Percentiles rank a stretch among this genome's conserved stretches.
Conservation (phyloP, 75 land plant species). For the Sequoiadendron giganteum region DNA sequence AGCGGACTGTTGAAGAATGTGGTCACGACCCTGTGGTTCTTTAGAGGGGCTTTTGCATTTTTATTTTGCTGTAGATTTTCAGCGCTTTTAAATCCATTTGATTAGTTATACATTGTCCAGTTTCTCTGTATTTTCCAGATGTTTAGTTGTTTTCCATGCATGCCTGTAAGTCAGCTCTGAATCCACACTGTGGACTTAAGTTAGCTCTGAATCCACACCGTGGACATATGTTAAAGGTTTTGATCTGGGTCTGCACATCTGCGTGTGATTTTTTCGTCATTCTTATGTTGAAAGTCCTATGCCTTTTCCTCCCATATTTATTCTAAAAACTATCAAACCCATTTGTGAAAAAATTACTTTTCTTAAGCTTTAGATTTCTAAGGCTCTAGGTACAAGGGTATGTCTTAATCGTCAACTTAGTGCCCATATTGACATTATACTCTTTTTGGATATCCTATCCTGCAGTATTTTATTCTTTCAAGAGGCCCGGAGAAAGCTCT, state of each 20-base stretch:
- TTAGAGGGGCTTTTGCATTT: too few species aligned
- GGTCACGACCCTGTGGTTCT: not conserved
- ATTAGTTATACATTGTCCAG: not conserved
- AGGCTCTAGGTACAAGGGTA: not conserved
- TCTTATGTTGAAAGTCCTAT: not conserved
- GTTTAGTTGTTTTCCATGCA: not conserved
- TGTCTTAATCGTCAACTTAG: not conserved
- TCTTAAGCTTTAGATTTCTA: not conserved
- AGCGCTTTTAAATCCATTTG: not conserved
- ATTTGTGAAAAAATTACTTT: not conserved
- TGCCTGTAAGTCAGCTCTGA: not conserved
- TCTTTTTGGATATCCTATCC: not conserved
- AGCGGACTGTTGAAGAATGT: not conserved
- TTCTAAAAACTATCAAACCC: not conserved
- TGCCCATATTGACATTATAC: not conserved
- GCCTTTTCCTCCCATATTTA: not conserved
- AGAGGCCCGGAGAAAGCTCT: not conserved
- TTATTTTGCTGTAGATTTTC: not conserved
- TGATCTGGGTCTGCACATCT: not conserved
- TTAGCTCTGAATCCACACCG: not conserved
- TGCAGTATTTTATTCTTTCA: conserved; percentile 4
- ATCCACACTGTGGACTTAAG: not conserved
- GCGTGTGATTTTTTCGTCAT: not conserved
- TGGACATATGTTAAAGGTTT: not conserved
- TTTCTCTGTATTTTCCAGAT: not conserved